Percentiles rank a stretch among this genome's conserved stretches.
phyloP scores from a whole-genome alignment of 2,329 filamentous ascomycete species.

The Ceratocystis alfenasii region DNA sequence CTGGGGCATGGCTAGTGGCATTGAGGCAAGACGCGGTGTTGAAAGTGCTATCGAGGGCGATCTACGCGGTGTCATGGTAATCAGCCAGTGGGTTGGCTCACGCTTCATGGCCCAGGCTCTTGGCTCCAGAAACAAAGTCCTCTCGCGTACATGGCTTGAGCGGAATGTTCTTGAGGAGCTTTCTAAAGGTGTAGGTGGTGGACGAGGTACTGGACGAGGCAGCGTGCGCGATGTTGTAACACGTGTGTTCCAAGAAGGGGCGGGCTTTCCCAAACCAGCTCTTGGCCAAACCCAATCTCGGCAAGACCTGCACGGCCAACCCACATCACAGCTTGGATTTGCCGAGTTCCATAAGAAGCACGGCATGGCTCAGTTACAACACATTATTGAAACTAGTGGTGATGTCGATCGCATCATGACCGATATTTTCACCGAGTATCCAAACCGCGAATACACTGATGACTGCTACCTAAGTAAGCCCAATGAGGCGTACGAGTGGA shows the following conservation, averaged over 20 bases:
- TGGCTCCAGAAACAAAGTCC: conserved; percentile 31
- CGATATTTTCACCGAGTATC: conserved; percentile 78
- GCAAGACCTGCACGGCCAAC: conserved; percentile 39
- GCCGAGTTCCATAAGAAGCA: conserved; percentile 60
- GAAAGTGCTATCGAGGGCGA: conserved; percentile 61
- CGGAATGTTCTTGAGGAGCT: conserved; percentile 56
- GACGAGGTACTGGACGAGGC: conserved; percentile 59
- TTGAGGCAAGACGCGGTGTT: conserved; percentile 55
- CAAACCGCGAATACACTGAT: conserved; percentile 80
- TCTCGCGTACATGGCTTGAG: conserved; percentile 70
- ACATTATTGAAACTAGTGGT: conserved; percentile 69
- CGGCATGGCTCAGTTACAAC: conserved; percentile 56
- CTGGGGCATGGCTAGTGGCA: conserved; percentile 65
- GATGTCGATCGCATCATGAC: conserved; percentile 68
- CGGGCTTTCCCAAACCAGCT: conserved; percentile 56
- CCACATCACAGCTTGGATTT: conserved; percentile 53
- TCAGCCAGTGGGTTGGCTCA: conserved; percentile 74
- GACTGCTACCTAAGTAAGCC: conserved; percentile 86
- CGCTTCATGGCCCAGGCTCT: conserved; percentile 45
- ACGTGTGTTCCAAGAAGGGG: conserved; percentile 67
- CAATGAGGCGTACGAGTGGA: conserved; percentile 79
- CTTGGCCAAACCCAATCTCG: conserved; percentile 27
- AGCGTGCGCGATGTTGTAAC: conserved; percentile 62
- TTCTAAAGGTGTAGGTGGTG: conserved; percentile 56
- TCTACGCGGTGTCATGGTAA: conserved; percentile 71